Percentiles rank a stretch among this genome's conserved stretches.
Conservation (phyloP, 2,329 filamentous ascomycete genomes). For the Pezicula carpinea region DNA sequence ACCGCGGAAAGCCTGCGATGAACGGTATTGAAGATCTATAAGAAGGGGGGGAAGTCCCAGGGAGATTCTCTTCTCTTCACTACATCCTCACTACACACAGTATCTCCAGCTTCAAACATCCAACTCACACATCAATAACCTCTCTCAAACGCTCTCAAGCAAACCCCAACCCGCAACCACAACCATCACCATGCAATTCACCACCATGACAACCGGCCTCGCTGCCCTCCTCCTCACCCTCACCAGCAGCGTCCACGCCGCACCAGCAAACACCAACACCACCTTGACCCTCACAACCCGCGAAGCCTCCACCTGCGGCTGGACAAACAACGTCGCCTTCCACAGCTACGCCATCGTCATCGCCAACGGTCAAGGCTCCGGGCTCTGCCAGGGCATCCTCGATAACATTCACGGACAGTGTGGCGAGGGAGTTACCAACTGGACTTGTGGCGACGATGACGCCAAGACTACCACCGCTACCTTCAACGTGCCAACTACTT, state of each 20-base stretch:
- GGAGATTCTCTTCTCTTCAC: too few species aligned
- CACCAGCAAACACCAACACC: neutral
- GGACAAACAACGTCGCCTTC: neutral
- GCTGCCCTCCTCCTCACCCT: neutral
- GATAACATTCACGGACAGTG: neutral
- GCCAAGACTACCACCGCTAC: neutral
- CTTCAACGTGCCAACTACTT: neutral
- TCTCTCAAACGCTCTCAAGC: too few species aligned
- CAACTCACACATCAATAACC: too few species aligned
- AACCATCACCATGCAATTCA: neutral
- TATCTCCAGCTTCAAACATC: too few species aligned
- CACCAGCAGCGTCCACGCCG: neutral
- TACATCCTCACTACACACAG: too few species aligned
- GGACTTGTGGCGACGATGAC: neutral
- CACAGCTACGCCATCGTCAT: neutral
- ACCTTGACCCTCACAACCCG: neutral
- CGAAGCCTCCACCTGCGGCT: neutral
- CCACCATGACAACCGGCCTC: neutral
- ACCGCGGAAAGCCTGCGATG: too few species aligned
- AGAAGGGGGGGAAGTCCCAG: too few species aligned
- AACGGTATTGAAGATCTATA: too few species aligned
- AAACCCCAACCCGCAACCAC: too few species aligned
- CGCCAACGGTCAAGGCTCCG: neutral
- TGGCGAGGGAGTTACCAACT: neutral
- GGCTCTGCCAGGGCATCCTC: neutral